Evolutionary conservation across 2,329 filamentous ascomycete species (phyloP), one percentile per base, ranked within the genome.

Genomic region (Diaporthe vaccinii): DNA sequence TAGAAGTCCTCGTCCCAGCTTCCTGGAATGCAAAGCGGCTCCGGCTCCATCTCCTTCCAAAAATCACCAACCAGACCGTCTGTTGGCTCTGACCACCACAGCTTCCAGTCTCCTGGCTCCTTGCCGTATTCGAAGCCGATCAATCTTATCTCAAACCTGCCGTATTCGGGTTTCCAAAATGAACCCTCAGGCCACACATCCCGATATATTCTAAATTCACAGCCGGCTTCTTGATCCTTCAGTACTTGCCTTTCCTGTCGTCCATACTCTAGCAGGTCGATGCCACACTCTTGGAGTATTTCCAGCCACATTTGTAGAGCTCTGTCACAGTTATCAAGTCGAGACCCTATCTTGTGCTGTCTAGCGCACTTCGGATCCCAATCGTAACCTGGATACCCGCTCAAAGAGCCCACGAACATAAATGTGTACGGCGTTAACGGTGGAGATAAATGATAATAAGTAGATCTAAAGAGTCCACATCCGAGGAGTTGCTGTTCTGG

Each of bases 321-420:
- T 34, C 20, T 49, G 1, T 31, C 41, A 4, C 61, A 65, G 3
- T 49, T 34, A 2, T 4, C 17, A 15, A 65, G 61, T 6, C 61
- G 41, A 8, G 0, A 7, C 3, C 5, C 12, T 5, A 49, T 34
- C 17, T 49, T 65, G 28, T 65, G 41, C 28, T 46, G n/a, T 25
- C 39, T 44, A 22, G n/a, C 14, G 7, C 14, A 7, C 7, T 6
- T 22, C 4, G 2, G 4, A 15, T 22, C 4, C 15, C 0, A 0
- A 5, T 31, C 46, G 0, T 0, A 0, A 12, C 39, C 36, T 4
- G 59, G 59, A 4, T 5, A 15, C 39, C 0, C 8, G 0, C 5
- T 1, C 41, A 65, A 8, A 22, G 61, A 49, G 4, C 4, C 1
- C 17, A 14, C 0, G 2, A 65, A 49, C 17, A 65, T 14, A 8